Evolutionary conservation across 1,139 yeast species (phyloP).

Genomic region (Wickerhamomyces sp.): DNA sequence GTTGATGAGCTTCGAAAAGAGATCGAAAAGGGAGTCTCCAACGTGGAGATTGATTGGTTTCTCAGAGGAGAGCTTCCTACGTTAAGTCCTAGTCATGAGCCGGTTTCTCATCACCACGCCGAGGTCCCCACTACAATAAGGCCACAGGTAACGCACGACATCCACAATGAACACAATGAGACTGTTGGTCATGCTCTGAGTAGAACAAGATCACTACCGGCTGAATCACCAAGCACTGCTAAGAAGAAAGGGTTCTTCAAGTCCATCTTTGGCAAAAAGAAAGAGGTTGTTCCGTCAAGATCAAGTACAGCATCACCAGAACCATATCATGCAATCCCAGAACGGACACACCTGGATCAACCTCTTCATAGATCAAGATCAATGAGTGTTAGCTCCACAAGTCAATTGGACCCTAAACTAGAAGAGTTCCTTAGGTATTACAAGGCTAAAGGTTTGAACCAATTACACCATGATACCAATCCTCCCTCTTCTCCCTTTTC

Average conservation of each 20-base stretch:
- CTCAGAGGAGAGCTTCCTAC: slow-evolving; percentile 32
- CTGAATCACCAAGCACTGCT: slow-evolving; percentile 14
- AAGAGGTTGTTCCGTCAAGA: slow-evolving; percentile 10
- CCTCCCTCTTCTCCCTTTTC: not conserved
- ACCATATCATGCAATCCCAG: not conserved
- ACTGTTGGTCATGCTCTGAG: slow-evolving; percentile 15
- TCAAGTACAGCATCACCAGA: slow-evolving; percentile 5
- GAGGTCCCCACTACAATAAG: not conserved
- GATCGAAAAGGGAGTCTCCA: slow-evolving; percentile 5
- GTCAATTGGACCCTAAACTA: slow-evolving; percentile 46
- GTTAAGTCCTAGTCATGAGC: slow-evolving; percentile 1
- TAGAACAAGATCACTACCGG: slow-evolving; percentile 28
- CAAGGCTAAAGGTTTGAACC: slow-evolving; percentile 31
- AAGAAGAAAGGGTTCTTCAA: slow-evolving; percentile 31
- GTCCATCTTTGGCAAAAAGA: slow-evolving; percentile 32
- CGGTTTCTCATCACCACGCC: slow-evolving; percentile 1
- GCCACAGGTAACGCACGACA: not conserved
- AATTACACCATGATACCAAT: slow-evolving; percentile 25
- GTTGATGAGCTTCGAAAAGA: not conserved
- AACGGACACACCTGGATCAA: slow-evolving; percentile 5
- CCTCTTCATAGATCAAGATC: slow-evolving; percentile 15
- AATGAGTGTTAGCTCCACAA: slow-evolving; percentile 2
- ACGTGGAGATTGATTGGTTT: slow-evolving; percentile 40
- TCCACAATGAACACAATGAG: slow-evolving; percentile 2
- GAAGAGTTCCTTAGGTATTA: slow-evolving; percentile 54